Base-by-base conservation (phyloP, 1,139 yeast genomes). In the Suhomyces bolitotheri region DNA sequence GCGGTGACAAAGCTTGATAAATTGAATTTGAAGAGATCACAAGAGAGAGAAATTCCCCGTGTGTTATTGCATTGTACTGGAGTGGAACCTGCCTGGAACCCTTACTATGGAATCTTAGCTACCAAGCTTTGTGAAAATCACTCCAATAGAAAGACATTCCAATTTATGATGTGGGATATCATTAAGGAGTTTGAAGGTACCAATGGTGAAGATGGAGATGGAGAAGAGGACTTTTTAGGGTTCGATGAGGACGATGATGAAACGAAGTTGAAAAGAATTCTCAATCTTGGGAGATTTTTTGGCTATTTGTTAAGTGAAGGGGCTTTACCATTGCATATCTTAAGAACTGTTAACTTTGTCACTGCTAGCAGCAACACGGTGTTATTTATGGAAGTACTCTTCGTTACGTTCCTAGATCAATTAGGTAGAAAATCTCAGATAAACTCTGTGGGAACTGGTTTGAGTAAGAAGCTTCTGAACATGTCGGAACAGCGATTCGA, bases 161-260 rank as follows among this genome's bases (percentile, higher is more conserved):
- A 92, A 54, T 89, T 92, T 56, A 71, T 80, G 54, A 69, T 94
- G 29, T 94, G 97, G 97, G 96, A 92, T 57, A 71, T 81, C 33
- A 53, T 90, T n/a, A 79, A 80, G 45, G 88, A 82, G 22, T 66
- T 88, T 31, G 96, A 84, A 47, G 66, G 65, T 5, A 38, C 53
- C 3, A 34, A 41, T 16, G 46, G 37, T 12, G 57, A 47, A 7
- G 72, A 76, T 11, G 74, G 67, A 4, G 76, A 71, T 5, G 73
- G 60, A 4, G 40, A 37, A 21, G 71, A 56, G 3, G 72, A 61
- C 22, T 62, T 64, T 39, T 58, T 62, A n/a, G 70, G 54, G 7
- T 59, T 53, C 37, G 70, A 62, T 27, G 62, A 56, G 10, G 56
- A 47, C 9, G 81, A 77, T 32, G 53, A 47, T 23, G 60, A 56